Evolutionary conservation across 306 rosid genomes (phyloP).

Genomic region (Carpinus viminea): DNA sequence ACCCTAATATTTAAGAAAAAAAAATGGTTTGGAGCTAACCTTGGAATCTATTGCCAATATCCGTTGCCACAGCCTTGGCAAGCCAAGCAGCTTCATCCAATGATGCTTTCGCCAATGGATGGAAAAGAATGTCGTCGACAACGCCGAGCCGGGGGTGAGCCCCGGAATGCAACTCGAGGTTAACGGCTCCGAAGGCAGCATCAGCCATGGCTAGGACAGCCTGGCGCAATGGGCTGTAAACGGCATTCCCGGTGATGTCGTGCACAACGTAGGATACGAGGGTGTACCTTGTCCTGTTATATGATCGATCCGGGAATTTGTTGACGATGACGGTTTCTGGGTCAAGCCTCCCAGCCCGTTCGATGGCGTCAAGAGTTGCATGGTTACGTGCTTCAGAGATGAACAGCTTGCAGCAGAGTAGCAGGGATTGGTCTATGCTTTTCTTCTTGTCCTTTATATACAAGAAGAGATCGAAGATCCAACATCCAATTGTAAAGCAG

Average conservation of each 20-base stretch:
- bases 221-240: conserved; percentile 79
- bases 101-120: conserved; percentile 65
- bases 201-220: conserved; percentile 68
- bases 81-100: conserved; percentile 82
- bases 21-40: conserved; percentile 34
- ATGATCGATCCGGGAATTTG: conserved; percentile 60
- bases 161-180: conserved; percentile 71
- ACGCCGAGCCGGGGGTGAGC: conserved; percentile 83
- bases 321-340: conserved; percentile 60
- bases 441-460: conserved; percentile 58
- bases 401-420: conserved; percentile 72
- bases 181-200: conserved; percentile 61
- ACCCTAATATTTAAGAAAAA: too few relatives aligned
- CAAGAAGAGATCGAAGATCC: too few relatives aligned
- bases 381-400: conserved; percentile 67
- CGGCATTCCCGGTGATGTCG: conserved; percentile 56
- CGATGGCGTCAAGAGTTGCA: conserved; percentile 61
- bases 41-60: conserved; percentile 63
- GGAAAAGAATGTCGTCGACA: conserved; percentile 83
- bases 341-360: conserved; percentile 54
- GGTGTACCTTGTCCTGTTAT: conserved; percentile 65
- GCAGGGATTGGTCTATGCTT: conserved; percentile 44
- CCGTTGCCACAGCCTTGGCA: conserved; percentile 71
- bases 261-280: conserved; percentile 71
- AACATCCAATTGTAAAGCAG: too few relatives aligned